phyloP scores from a whole-genome alignment of 192 early-diverging fungal species.

The Podila epigama region DNA sequence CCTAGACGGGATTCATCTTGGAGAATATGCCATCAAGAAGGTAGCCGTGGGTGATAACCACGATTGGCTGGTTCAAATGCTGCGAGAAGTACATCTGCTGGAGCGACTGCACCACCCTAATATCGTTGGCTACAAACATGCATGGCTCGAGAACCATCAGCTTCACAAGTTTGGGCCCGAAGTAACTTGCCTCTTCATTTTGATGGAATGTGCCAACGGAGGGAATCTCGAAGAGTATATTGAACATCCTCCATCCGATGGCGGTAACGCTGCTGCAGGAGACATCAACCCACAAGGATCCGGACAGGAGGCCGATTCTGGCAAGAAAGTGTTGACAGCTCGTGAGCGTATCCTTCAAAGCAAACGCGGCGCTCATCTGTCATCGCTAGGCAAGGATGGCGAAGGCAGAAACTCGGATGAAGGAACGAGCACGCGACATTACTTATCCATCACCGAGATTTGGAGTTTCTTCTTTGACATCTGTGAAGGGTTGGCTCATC shows the following conservation, averaged over 20 bases:
- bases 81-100: constrained; percentile 92
- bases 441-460: constrained; percentile 73
- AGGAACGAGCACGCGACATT: constrained; percentile 15
- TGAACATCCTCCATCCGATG: constrained; percentile 50
- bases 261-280: neutral
- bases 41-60: constrained; percentile 88
- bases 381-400: constrained; percentile 1
- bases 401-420: neutral
- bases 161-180: constrained; percentile 80
- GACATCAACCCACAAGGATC: neutral
- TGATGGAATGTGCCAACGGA: constrained; percentile 96
- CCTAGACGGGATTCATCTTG: constrained; percentile 74
- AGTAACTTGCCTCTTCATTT: constrained; percentile 93
- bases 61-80: constrained; percentile 90
- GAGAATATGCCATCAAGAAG: constrained; percentile 93
- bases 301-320: neutral
- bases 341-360: constrained; percentile 28
- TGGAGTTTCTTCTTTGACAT: constrained; percentile 91
- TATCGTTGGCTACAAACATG: constrained; percentile 95
- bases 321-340: constrained; percentile 15
- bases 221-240: constrained; percentile 96
- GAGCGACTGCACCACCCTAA: constrained; percentile 91
- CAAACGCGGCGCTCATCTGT: constrained; percentile 3
- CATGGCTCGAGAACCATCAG: constrained; percentile 90
- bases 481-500: constrained; percentile 86